Evolutionary conservation across 2,329 filamentous ascomycete species (phyloP).

Genomic region (Eutypa lata): DNA sequence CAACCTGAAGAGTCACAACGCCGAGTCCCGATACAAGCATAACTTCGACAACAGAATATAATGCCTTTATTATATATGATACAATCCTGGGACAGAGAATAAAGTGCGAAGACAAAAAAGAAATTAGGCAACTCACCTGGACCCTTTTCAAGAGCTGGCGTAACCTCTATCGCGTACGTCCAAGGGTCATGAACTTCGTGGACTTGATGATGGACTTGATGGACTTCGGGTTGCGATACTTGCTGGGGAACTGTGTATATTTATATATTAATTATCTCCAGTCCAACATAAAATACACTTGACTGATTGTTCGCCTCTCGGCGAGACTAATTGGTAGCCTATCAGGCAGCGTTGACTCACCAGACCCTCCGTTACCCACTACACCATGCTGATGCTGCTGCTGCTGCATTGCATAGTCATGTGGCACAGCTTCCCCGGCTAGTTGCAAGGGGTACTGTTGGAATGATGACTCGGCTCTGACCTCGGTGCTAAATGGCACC

Average conservation of each 20-base stretch:
- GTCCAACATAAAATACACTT: background rate
- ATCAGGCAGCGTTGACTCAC: background rate
- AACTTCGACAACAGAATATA: background rate
- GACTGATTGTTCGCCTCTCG: background rate
- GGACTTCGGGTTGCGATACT: background rate
- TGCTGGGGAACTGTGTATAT: background rate
- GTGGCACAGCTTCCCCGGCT: background rate
- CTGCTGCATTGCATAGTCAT: background rate
- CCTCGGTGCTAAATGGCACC: too few relatives aligned
- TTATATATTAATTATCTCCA: background rate
- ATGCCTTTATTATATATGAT: background rate
- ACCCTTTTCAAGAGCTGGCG: slow-evolving; percentile 14
- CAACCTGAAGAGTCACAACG: background rate
- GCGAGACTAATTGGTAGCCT: background rate
- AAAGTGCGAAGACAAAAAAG: slow-evolving; percentile 1
- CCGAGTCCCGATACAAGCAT: background rate
- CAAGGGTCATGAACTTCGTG: slow-evolving; percentile 10
- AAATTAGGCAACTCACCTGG: slow-evolving; percentile 14
- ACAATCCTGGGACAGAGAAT: background rate
- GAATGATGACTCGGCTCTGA: too few relatives aligned
- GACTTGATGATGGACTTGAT: background rate
- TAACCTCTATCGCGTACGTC: slow-evolving; percentile 26
- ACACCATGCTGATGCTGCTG: background rate
- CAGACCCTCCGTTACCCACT: background rate
- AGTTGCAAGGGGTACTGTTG: background rate